Evolutionary conservation across 192 early-diverging fungal genomes (phyloP).

Genomic region (Funneliformis geosporum): DNA sequence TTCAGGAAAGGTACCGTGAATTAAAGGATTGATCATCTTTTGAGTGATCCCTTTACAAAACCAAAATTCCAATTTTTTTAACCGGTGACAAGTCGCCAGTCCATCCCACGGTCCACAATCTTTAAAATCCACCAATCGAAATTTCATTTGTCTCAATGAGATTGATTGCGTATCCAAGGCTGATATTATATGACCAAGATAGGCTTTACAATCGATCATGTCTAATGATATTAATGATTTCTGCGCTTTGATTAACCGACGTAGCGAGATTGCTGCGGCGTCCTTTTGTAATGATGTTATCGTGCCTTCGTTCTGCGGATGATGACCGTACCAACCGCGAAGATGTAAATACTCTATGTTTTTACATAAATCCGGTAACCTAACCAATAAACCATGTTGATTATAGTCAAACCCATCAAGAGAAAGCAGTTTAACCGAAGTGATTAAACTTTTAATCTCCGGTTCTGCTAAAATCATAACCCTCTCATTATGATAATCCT

Average conservation of each 20-base stretch:
- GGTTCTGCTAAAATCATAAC: constrained; percentile 7
- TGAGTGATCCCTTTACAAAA: constrained; percentile 14
- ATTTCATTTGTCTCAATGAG: background rate
- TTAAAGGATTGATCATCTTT: constrained; percentile 8
- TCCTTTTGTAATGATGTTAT: background rate
- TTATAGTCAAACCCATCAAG: constrained; percentile 11
- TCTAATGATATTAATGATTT: constrained; percentile 8
- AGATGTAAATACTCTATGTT: background rate
- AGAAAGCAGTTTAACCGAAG: background rate
- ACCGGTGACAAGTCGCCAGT: background rate
- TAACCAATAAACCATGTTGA: constrained; percentile 8
- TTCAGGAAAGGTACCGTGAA: background rate
- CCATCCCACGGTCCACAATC: constrained; percentile 19
- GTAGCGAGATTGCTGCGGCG: background rate
- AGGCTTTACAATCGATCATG: constrained; percentile 11
- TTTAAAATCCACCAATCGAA: constrained; percentile 6
- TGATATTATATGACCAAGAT: constrained; percentile 16
- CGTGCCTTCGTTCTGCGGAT: background rate
- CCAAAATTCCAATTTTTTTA: constrained; percentile 18
- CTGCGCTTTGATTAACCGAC: constrained; percentile 12
- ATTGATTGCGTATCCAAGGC: constrained; percentile 5
- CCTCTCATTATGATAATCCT: constrained; percentile 7
- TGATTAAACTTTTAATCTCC: background rate
- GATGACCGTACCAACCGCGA: background rate
- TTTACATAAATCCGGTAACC: constrained; percentile 18